Conservation (phyloP, 2,329 filamentous ascomycete genomes). For the Penicillium griseofulvum region DNA sequence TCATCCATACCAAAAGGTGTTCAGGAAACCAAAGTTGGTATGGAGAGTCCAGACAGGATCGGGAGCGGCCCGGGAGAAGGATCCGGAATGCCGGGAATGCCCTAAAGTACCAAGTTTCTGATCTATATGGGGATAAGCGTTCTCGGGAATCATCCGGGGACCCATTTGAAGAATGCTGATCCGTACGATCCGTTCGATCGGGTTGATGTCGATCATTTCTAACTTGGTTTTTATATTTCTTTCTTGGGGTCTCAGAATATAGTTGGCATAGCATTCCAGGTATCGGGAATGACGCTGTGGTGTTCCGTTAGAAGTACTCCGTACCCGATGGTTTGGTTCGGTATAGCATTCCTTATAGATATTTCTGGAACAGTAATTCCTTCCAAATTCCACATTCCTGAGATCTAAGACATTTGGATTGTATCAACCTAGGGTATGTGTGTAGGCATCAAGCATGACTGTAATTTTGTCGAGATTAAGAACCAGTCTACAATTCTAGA, state of each 20-base stretch:
- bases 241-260: not conserved
- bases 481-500: not conserved
- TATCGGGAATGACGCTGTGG: not conserved
- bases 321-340: not conserved
- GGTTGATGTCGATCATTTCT: constrained; percentile 6
- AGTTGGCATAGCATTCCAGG: constrained; percentile 1
- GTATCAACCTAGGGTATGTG: not conserved
- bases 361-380: too few relatives aligned
- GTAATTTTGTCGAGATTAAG: not conserved
- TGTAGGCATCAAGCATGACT: not conserved
- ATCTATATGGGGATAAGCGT: not conserved
- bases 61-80: constrained; percentile 2
- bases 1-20: not conserved
- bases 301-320: not conserved
- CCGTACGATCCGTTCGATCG: constrained; percentile 11
- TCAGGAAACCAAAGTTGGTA: not conserved
- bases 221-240: not conserved
- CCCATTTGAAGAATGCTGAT: constrained; percentile 15
- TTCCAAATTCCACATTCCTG: not conserved
- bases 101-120: not conserved
- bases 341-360: not conserved
- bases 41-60: not conserved
- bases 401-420: not conserved
- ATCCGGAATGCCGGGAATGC: constrained; percentile 10
- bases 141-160: constrained; percentile 7